These are phyloP conservation scores for Trichosporon coremiiforme DNA, from an alignment of 1,284 basidiomycete species.

Conservation along the genomic window DNA sequence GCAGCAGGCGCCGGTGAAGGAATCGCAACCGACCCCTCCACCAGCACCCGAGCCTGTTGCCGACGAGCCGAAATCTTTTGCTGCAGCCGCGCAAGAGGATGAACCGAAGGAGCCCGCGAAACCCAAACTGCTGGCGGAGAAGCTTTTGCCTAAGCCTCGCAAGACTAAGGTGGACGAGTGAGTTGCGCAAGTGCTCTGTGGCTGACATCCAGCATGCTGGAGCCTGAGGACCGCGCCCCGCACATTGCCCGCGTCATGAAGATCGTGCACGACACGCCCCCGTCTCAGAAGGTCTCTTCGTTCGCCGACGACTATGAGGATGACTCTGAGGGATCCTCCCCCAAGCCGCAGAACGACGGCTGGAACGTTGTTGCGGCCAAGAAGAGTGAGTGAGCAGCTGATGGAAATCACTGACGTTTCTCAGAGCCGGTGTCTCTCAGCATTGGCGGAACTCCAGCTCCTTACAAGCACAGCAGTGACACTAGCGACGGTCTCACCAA, in stretches of 20 bases:
- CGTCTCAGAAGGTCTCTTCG: constrained; percentile 27
- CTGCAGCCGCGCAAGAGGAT: constrained; percentile 7
- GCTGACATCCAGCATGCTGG: constrained; percentile 48
- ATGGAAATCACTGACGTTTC: background rate
- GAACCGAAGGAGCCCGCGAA: constrained; percentile 24
- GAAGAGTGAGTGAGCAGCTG: constrained; percentile 44
- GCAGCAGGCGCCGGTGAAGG: background rate
- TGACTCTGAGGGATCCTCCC: constrained; percentile 23
- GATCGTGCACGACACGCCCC: constrained; percentile 28
- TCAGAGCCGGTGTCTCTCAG: constrained; percentile 43
- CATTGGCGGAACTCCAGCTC: constrained; percentile 28
- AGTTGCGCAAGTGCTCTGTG: constrained; percentile 20
- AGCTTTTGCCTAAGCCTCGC: constrained; percentile 46
- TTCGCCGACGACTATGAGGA: constrained; percentile 34
- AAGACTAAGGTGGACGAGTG: constrained; percentile 56
- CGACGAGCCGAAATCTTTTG: background rate
- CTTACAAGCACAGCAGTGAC: background rate
- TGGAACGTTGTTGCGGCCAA: constrained; percentile 49
- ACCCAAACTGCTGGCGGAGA: constrained; percentile 51
- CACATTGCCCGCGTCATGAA: constrained; percentile 51
- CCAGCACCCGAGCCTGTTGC: background rate
- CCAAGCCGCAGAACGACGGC: constrained; percentile 38
- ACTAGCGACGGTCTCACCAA: constrained; percentile 34
- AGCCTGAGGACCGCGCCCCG: constrained; percentile 46
- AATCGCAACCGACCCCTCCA: background rate